Evolutionary conservation across 192 early-diverging fungal genomes (phyloP).

Genomic region (Lobulomyces angularis): DNA sequence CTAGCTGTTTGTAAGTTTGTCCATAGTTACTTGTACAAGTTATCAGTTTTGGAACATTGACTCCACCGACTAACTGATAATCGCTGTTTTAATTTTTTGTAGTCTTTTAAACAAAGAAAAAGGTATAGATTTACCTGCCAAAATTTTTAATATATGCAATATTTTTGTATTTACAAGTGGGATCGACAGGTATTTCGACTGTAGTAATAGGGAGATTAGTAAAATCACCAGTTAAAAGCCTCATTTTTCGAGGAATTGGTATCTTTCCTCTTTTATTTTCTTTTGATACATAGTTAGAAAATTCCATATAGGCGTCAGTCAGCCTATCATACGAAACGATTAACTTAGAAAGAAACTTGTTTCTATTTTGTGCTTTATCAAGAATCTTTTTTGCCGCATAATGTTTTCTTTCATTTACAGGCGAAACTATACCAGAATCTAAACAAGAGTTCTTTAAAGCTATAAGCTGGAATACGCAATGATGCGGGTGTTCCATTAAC

Average conservation of each 20-base stretch:
- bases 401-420: background rate
- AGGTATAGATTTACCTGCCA: constrained; percentile 9
- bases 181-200: constrained; percentile 13
- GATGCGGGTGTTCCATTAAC: constrained; percentile 26
- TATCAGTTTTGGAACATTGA: constrained; percentile 14
- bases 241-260: background rate
- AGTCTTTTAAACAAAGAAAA: too few species aligned
- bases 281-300: constrained; percentile 12
- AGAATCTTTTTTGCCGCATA: constrained; percentile 3
- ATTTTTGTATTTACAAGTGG: constrained; percentile 12
- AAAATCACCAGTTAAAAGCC: background rate
- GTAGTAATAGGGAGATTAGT: constrained; percentile 24
- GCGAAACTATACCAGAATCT: too few species aligned
- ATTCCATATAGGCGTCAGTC: constrained; percentile 30
- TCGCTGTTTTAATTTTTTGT: background rate
- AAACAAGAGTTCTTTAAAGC: constrained; percentile 39
- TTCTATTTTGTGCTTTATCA: constrained; percentile 10
- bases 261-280: constrained; percentile 3
- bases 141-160: constrained; percentile 22
- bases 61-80: background rate
- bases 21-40: constrained; percentile 23
- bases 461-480: constrained; percentile 29
- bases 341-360: constrained; percentile 8
- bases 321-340: constrained; percentile 19
- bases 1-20: constrained; percentile 27